Evolutionary conservation across 1,284 basidiomycete species (phyloP).

Genomic region (Puccinia hordei): DNA sequence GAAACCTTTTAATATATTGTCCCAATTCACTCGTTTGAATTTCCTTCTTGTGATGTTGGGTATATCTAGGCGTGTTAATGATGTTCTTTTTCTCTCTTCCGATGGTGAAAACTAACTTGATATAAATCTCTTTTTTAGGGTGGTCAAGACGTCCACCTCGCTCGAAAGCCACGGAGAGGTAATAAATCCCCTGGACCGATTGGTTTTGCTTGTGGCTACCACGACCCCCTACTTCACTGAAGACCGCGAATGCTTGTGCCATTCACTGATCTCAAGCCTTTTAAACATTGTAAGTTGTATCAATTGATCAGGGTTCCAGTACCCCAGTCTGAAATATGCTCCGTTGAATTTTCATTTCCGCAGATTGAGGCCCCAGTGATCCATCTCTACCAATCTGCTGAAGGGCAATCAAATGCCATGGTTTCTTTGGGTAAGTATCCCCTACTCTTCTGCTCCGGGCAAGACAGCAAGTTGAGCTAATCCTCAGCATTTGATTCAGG

Average conservation of each 20-base stretch:
- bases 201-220: constrained; percentile 14
- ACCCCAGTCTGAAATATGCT: neutral
- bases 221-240: constrained; percentile 10
- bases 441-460: neutral
- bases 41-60: constrained; percentile 22
- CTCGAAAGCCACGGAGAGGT: constrained; percentile 27
- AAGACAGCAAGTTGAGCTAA: neutral
- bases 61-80: constrained; percentile 4
- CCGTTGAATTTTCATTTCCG: neutral
- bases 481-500: neutral
- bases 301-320: neutral
- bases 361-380: constrained; percentile 11
- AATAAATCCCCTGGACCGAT: neutral
- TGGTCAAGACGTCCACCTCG: constrained; percentile 30
- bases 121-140: constrained; percentile 6
- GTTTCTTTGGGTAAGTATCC: neutral
- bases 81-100: neutral
- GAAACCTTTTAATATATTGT: constrained; percentile 34
- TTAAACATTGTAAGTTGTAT: constrained; percentile 3
- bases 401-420: neutral
- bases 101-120: neutral
- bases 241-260: constrained; percentile 18
- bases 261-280: constrained; percentile 3
- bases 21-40: constrained; percentile 34
- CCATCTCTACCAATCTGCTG: too few species aligned